Evolutionary conservation across 768 basidiomycete genomes (phyloP).

Genomic region (Xerocomus brunneocitrinus): DNA sequence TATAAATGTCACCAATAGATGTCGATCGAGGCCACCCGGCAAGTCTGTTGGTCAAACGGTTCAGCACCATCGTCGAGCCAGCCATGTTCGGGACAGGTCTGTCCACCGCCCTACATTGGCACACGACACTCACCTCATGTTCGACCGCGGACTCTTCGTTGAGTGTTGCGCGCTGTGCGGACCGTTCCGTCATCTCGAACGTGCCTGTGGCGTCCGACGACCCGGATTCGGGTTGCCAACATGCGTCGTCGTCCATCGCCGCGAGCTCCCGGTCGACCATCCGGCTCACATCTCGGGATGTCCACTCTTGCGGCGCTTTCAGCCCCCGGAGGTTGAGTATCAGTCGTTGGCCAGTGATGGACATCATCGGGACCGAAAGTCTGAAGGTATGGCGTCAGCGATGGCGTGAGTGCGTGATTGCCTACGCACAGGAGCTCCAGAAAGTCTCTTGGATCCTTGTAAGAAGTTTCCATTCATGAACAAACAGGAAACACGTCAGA

Average conservation of each 20-base stretch:
- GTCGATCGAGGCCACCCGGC: not conserved
- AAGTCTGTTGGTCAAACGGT: not conserved
- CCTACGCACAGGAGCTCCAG: slow-evolving; percentile 8
- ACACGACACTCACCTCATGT: not conserved
- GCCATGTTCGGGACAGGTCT: not conserved
- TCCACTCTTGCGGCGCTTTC: not conserved
- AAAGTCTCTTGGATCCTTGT: slow-evolving; percentile 5
- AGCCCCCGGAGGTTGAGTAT: slow-evolving; percentile 17
- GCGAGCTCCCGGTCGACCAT: slow-evolving; percentile 9
- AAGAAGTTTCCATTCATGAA: not conserved
- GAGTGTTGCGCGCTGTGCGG: not conserved
- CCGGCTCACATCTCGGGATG: slow-evolving; percentile 4
- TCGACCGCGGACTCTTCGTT: not conserved
- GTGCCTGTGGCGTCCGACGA: not conserved
- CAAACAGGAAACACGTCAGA: not conserved
- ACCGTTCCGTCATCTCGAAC: not conserved
- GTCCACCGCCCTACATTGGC: not conserved
- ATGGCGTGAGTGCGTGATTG: not conserved
- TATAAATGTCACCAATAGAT: not conserved
- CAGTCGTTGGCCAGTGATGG: slow-evolving; percentile 16
- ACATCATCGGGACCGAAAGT: slow-evolving; percentile 12
- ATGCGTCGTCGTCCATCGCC: not conserved
- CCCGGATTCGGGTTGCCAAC: not conserved
- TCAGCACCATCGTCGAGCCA: not conserved
- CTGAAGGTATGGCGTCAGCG: not conserved